Evolutionary conservation across 2,329 filamentous ascomycete genomes (phyloP).

Genomic region (Penicillium capsulatum): DNA sequence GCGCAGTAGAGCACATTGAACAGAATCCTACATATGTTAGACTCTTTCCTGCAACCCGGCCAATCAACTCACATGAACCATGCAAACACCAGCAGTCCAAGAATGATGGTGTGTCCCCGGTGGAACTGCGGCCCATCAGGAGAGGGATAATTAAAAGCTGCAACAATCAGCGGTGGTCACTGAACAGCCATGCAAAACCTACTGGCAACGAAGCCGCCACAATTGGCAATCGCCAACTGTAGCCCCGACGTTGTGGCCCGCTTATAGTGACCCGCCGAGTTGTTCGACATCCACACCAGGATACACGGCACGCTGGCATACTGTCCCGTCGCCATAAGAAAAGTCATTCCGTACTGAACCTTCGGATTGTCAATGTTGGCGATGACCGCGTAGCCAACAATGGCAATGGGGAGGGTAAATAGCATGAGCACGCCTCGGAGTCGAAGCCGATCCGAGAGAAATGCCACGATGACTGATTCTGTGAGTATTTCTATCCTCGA

Average conservation of each 20-base stretch:
- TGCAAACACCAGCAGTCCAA: conserved; percentile 57
- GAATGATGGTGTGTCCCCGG: conserved; percentile 58
- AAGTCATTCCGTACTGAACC: conserved; percentile 62
- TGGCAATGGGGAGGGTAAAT: conserved; percentile 59
- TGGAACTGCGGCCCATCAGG: conserved; percentile 56
- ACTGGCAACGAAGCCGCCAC: conserved; percentile 63
- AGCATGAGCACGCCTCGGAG: conserved; percentile 61
- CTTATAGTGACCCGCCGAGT: conserved; percentile 66
- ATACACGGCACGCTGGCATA: conserved; percentile 61
- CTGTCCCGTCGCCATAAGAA: conserved; percentile 62
- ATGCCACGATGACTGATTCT: conserved; percentile 38
- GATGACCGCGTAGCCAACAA: conserved; percentile 62
- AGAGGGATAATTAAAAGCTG: conserved; percentile 56
- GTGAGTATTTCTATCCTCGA: no score
- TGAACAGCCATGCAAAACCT: conserved; percentile 16
- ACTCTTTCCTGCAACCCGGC: not conserved
- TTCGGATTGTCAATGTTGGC: conserved; percentile 51
- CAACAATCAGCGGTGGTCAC: not conserved
- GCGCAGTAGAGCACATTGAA: conserved; percentile 59
- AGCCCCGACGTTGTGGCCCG: conserved; percentile 62
- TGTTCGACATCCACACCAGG: conserved; percentile 64
- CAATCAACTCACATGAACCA: conserved; percentile 60
- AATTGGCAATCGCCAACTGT: conserved; percentile 64
- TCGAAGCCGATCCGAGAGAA: conserved; percentile 58
- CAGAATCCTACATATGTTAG: conserved; percentile 46